Evolutionary conservation across 2,329 filamentous ascomycete species (phyloP), one percentile per base, ranked within the genome.

Genomic region (Penicillium janthinellum): DNA sequence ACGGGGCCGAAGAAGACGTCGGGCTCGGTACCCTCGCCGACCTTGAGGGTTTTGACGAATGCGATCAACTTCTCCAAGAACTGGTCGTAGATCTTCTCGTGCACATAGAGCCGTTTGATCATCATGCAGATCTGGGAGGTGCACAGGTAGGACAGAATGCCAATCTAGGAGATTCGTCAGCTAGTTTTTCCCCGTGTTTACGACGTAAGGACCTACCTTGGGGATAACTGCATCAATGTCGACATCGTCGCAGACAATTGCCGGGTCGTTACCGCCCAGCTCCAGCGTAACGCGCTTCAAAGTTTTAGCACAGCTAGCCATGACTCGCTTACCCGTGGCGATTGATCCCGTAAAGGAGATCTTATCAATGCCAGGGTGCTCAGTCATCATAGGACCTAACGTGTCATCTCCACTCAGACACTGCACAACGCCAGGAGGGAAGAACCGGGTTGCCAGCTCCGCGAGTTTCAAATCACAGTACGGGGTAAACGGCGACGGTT

Each of bases 91-190:
- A 88, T 82, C 3, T 75, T 78, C 64, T 86, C 82, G 67, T 88
- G 86, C 2, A 89, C 81, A 67, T 86, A 88, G 34, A 88, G 73
- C 0, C 86, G 78, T 73, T 88, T 88, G 55, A 79, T 81, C 47
- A 81, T 81, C 25, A 86, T 79, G 69, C 84, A 86, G 49, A 86
- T 78, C 68, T 85, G 83, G 14, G 83, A 81, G 0, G 81, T 81
- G 66, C 84, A 83, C 58, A 83, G 78, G 62, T 86, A 84, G 7
- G 79, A 78, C 5, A 79, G 78, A 2, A 73, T 70, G 0, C 81
- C 82, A 10, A 84, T 74, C 70, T 77, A 47, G 4, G 10, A 17
- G 6, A 4, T 5, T 7, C 15, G 7, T 47, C 8, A 47, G 14
- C 8, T 5, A 10, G 3, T 15, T 31, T 1, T 10, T 1, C n/a